A percentile compares a stretch with the other conserved stretches of the same genome.
These are phyloP conservation scores for Cytidiella melzeri DNA, from an alignment of 768 basidiomycete species.

Conservation along the genomic window DNA sequence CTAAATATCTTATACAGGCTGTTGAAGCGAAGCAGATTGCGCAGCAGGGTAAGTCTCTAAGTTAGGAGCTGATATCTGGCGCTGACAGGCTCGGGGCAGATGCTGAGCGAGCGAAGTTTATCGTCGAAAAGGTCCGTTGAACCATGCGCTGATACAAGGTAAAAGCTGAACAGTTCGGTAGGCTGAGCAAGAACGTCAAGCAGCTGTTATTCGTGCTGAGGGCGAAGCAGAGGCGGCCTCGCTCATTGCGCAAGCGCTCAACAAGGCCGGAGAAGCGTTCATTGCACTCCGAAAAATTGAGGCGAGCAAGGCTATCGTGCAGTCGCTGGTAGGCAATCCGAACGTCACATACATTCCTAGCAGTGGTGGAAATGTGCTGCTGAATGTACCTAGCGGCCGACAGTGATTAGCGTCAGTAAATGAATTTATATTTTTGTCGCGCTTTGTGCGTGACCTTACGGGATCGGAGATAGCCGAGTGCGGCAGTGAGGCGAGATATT, in stretches of 20 bases:
- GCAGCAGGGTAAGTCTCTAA: constrained; percentile 72
- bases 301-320: constrained; percentile 94
- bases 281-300: constrained; percentile 94
- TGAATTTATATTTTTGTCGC: too few species aligned
- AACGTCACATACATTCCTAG: constrained; percentile 91
- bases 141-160: not conserved
- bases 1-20: constrained; percentile 40
- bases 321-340: constrained; percentile 68
- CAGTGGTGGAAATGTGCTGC: constrained; percentile 69
- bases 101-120: constrained; percentile 97
- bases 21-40: constrained; percentile 99
- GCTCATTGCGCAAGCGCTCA: constrained; percentile 86
- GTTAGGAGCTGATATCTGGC: not conserved
- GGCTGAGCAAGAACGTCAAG: constrained; percentile 99
- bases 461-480: constrained; percentile 22
- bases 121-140: constrained; percentile 85
- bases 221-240: constrained; percentile 97
- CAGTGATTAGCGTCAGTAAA: too few species aligned
- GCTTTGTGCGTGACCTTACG: constrained; percentile 7
- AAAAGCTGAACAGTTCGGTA: constrained; percentile 24
- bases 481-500: not conserved
- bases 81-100: constrained; percentile 39
- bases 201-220: constrained; percentile 95
- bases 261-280: constrained; percentile 94
- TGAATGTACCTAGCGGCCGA: constrained; percentile 70